Conservation (phyloP, 1,284 basidiomycete species). For the Phylloporus gajari region DNA sequence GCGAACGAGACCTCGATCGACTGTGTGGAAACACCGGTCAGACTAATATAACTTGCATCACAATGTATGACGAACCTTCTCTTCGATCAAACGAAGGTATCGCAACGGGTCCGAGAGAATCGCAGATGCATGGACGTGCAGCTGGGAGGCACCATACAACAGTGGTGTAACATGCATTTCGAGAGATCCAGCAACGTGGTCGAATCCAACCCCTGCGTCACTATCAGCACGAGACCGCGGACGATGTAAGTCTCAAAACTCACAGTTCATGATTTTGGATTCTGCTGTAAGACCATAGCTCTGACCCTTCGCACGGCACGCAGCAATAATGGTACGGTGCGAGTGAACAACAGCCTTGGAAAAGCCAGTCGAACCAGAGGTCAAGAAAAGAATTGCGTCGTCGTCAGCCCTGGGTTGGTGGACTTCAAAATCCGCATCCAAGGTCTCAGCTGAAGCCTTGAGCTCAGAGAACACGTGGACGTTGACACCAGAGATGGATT, state of each 20-base stretch:
- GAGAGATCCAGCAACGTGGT: constrained; percentile 50
- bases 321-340: constrained; percentile 37
- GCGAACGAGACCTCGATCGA: constrained; percentile 49
- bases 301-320: constrained; percentile 38
- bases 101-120: constrained; percentile 12
- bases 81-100: not conserved
- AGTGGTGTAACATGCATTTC: constrained; percentile 44
- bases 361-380: constrained; percentile 42
- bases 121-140: constrained; percentile 44
- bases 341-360: constrained; percentile 43
- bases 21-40: constrained; percentile 14
- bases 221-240: too few species aligned
- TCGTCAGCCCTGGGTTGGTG: constrained; percentile 36
- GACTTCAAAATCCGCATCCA: constrained; percentile 22
- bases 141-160: constrained; percentile 42
- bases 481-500: constrained; percentile 33
- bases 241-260: constrained; percentile 12
- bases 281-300: constrained; percentile 37
- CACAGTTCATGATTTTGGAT: constrained; percentile 44
- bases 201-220: constrained; percentile 52
- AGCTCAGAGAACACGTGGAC: constrained; percentile 36
- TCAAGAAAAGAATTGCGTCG: constrained; percentile 41
- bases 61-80: constrained; percentile 8
- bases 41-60: not conserved
- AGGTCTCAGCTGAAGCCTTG: constrained; percentile 20